A percentile compares a stretch with the other conserved stretches of the same genome.
Conservation (phyloP, 78 protist species). For the Dictyostelium capitatum region DNA sequence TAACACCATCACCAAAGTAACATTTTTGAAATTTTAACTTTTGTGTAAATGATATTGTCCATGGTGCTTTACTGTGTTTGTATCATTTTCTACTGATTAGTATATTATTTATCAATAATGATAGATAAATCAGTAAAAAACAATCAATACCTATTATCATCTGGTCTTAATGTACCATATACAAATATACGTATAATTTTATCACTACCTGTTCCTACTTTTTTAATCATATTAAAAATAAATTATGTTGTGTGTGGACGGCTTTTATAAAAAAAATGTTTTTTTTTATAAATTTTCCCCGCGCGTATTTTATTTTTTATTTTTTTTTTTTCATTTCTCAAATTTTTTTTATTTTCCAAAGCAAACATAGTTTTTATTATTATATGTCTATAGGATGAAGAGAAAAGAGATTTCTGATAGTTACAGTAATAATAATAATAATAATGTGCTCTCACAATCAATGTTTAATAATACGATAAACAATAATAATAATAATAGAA, state of each 20-base stretch:
- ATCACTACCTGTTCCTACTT: background rate
- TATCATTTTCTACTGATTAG: background rate
- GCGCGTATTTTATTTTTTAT: background rate
- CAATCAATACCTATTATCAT: constrained; percentile 24
- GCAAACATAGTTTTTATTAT: too few relatives aligned
- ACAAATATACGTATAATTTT: constrained; percentile 14
- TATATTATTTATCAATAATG: too few relatives aligned
- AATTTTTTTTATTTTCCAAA: background rate
- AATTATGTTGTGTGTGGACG: too few relatives aligned
- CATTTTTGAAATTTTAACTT: constrained; percentile 1
- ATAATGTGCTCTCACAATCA: too few relatives aligned
- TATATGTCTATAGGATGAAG: too few relatives aligned
- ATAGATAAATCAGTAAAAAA: too few relatives aligned
- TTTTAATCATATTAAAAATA: background rate
- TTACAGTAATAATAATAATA: too few relatives aligned
- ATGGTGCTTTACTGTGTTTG: constrained; percentile 4
- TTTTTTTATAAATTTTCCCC: background rate
- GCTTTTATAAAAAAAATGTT: background rate
- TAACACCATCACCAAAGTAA: background rate
- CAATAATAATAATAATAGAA: too few relatives aligned
- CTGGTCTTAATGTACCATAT: constrained; percentile 49
- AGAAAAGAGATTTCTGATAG: too few relatives aligned
- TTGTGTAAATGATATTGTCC: background rate
- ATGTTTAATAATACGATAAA: too few relatives aligned
- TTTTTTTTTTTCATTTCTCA: background rate